Conservation (phyloP, 2,329 filamentous ascomycete genomes). For the Cucurbitaria berberidis region DNA sequence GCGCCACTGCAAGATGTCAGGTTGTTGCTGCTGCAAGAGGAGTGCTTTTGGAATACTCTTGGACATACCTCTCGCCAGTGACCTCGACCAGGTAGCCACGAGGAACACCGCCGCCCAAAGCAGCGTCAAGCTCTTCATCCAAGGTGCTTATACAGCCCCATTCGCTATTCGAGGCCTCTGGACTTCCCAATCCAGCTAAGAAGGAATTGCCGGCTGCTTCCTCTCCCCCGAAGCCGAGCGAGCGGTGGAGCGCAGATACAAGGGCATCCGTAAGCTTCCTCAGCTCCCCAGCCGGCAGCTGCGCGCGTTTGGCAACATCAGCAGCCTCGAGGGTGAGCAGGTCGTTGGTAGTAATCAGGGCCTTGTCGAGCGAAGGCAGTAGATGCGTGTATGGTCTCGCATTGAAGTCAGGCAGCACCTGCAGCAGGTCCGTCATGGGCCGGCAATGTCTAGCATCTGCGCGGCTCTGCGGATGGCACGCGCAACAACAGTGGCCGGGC, state of each 20-base stretch:
- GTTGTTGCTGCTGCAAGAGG: background rate
- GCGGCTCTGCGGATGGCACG: slow-evolving; percentile 44
- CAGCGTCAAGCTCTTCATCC: slow-evolving; percentile 72
- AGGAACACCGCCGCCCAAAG: slow-evolving; percentile 79
- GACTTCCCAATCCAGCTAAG: slow-evolving; percentile 17
- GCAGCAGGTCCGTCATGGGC: slow-evolving; percentile 82
- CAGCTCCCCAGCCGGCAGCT: slow-evolving; percentile 79
- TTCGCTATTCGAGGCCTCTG: slow-evolving; percentile 28
- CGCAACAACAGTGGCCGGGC: slow-evolving; percentile 14
- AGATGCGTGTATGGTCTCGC: slow-evolving; percentile 74
- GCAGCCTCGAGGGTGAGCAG: slow-evolving; percentile 81
- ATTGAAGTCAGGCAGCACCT: slow-evolving; percentile 81
- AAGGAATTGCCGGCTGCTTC: slow-evolving; percentile 24
- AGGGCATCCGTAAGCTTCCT: slow-evolving; percentile 74
- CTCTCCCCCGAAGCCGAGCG: slow-evolving; percentile 57
- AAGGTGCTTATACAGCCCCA: slow-evolving; percentile 78
- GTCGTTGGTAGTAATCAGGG: slow-evolving; percentile 78
- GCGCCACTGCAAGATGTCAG: slow-evolving; percentile 66
- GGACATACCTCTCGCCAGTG: slow-evolving; percentile 77
- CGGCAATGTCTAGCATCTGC: slow-evolving; percentile 32
- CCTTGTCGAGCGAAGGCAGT: slow-evolving; percentile 78
- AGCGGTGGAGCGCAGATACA: slow-evolving; percentile 68
- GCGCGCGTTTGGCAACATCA: slow-evolving; percentile 85
- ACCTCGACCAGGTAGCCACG: slow-evolving; percentile 85
- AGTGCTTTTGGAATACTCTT: slow-evolving; percentile 10